Conservation (phyloP, 371 early-diverging fungal species). For the Mucor irregularis region DNA sequence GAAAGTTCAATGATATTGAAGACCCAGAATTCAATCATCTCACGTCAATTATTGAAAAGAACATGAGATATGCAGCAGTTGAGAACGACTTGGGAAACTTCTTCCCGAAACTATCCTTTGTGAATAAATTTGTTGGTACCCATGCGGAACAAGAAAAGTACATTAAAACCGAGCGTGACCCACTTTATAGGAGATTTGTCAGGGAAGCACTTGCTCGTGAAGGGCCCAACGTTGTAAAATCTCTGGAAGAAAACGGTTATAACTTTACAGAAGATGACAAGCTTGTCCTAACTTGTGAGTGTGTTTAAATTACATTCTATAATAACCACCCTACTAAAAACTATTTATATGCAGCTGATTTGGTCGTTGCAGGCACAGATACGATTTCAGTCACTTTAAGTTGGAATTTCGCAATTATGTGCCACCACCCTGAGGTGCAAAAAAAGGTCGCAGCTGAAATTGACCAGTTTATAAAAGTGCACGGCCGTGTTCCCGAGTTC, state of each 20-base stretch:
- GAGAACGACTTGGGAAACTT: conserved; percentile 10
- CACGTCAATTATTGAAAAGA: background rate
- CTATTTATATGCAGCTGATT: conserved; percentile 13
- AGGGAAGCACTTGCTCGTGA: conserved; percentile 6
- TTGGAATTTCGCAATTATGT: no score
- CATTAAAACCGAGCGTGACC: background rate
- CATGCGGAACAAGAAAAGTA: conserved; percentile 3
- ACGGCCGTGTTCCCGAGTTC: background rate
- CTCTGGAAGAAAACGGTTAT: background rate
- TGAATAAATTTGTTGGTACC: conserved; percentile 5
- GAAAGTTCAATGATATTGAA: background rate
- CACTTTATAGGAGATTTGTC: background rate
- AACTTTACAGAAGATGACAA: conserved; percentile 1
- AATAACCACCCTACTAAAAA: no score
- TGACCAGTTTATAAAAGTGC: background rate
- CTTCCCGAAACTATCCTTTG: background rate
- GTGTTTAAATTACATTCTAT: no score
- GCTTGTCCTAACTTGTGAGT: conserved; percentile 3
- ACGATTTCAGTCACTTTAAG: no score
- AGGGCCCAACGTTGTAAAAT: conserved; percentile 6
- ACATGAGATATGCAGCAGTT: background rate
- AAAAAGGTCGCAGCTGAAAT: conserved; percentile 1
- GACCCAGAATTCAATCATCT: conserved; percentile 9
- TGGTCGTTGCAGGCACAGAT: conserved; percentile 18
- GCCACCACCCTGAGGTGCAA: no score